Conservation (phyloP, 176 grass and related monocot genomes). For the Musa acuminata region DNA sequence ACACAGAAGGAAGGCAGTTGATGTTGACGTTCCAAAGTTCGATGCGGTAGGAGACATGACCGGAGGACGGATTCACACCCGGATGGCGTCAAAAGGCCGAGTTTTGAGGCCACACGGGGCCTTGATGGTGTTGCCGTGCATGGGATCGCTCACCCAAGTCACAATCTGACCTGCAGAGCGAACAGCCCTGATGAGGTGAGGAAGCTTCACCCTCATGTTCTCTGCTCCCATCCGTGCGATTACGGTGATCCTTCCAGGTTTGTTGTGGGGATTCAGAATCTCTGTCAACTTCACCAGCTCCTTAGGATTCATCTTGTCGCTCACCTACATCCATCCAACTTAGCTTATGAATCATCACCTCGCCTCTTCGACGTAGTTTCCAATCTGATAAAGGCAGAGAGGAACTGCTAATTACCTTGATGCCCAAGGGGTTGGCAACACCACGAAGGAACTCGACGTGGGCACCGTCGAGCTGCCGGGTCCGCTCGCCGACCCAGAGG, state of each 20-base stretch:
- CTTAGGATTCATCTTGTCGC: constrained; percentile 88
- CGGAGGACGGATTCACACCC: constrained; percentile 34
- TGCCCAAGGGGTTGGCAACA: constrained; percentile 86
- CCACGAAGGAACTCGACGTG: constrained; percentile 97
- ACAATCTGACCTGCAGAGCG: constrained; percentile 70
- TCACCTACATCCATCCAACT: constrained; percentile 52
- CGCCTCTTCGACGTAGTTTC: no score
- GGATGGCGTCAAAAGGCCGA: constrained; percentile 76
- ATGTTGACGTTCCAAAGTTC: no score
- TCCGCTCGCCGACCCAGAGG: constrained; percentile 95
- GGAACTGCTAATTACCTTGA: constrained; percentile 39
- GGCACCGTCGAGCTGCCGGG: constrained; percentile 87
- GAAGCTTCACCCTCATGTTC: constrained; percentile 97
- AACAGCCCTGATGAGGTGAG: constrained; percentile 84
- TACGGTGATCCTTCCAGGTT: constrained; percentile 88
- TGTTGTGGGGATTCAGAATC: constrained; percentile 93
- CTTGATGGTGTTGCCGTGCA: constrained; percentile 98
- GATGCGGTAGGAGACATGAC: no score
- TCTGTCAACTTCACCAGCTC: constrained; percentile 94
- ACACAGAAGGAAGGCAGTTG: no score
- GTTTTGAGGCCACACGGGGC: constrained; percentile 93
- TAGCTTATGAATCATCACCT: neutral
- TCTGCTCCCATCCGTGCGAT: constrained; percentile 95
- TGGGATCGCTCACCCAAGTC: constrained; percentile 92
- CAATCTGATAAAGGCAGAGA: no score